These are phyloP conservation scores for Coemansia nantahalensis DNA, from an alignment of 192 early-diverging fungal species.

Conservation along the genomic window DNA sequence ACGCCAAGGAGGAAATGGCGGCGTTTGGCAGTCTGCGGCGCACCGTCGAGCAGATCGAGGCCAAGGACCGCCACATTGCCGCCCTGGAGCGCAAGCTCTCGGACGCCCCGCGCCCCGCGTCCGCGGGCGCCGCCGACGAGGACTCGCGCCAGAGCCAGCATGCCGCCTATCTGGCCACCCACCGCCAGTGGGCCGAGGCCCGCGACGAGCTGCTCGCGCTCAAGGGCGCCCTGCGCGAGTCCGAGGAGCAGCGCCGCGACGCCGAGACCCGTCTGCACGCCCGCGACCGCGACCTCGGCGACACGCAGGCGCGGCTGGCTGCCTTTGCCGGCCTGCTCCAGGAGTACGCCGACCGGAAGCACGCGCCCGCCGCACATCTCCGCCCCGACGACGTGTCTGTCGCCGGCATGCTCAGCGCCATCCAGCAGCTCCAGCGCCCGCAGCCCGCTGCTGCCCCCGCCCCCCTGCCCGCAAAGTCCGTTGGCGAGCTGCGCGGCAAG, in stretches of 20 bases:
- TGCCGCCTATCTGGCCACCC: constrained; percentile 40
- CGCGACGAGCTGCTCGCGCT: constrained; percentile 42
- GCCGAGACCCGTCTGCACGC: constrained; percentile 26
- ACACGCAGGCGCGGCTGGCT: constrained; percentile 35
- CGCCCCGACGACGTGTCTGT: constrained; percentile 31
- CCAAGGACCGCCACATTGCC: constrained; percentile 40
- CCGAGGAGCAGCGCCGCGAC: constrained; percentile 40
- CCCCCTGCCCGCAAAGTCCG: background rate
- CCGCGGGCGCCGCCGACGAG: background rate
- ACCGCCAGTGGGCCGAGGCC: constrained; percentile 41
- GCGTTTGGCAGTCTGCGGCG: constrained; percentile 27
- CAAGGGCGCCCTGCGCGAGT: constrained; percentile 31
- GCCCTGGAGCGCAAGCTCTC: constrained; percentile 43
- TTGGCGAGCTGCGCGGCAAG: too few species aligned
- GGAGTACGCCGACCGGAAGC: constrained; percentile 38
- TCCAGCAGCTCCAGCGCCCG: constrained; percentile 49
- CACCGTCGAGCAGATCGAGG: constrained; percentile 34
- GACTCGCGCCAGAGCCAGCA: constrained; percentile 15
- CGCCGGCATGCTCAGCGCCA: constrained; percentile 39
- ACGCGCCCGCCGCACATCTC: constrained; percentile 3
- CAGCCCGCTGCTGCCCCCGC: constrained; percentile 15
- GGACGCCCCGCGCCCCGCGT: constrained; percentile 10
- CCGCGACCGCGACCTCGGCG: constrained; percentile 42
- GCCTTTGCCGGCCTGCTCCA: constrained; percentile 43
- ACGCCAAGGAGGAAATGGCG: constrained; percentile 32